phyloP scores from a whole-genome alignment of 352 stramenopile genomes.

The Globisporangium irregulare region DNA sequence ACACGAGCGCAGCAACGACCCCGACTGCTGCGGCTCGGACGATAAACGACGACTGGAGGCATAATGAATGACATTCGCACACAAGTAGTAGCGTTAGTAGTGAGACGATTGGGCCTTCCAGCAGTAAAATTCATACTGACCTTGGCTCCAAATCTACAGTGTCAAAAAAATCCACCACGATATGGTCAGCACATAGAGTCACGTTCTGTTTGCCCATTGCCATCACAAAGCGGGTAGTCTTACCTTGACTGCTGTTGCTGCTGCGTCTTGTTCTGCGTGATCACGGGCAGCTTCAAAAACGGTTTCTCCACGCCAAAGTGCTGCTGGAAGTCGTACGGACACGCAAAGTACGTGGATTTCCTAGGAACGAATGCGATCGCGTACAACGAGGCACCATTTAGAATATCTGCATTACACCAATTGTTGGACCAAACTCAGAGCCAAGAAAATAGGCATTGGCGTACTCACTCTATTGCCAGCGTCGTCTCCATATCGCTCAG shows the following conservation, averaged over 20 bases:
- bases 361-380: conserved; percentile 84
- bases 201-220: not conserved
- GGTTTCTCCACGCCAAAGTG: conserved; percentile 14
- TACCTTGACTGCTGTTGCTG: conserved; percentile 5
- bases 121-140: not conserved
- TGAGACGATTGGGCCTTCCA: not conserved
- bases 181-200: not conserved
- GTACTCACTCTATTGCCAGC: conserved; percentile 21
- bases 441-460: not conserved
- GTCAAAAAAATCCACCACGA: not conserved
- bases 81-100: not conserved
- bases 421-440: not conserved
- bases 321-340: conserved; percentile 13
- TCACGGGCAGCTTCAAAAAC: not conserved
- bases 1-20: conserved; percentile 13
- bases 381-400: not conserved
- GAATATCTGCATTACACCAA: conserved; percentile 29
- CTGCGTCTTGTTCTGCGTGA: not conserved
- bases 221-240: conserved; percentile 40
- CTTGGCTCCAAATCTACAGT: conserved; percentile 6
- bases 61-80: not conserved
- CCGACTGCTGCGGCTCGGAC: conserved; percentile 14
- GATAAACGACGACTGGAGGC: conserved; percentile 12
- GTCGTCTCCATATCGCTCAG: conserved; percentile 20
- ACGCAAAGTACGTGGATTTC: conserved; percentile 86